These are phyloP conservation scores for Fraxinus anomala DNA, from an alignment of 257 asterid species.

Conservation along the genomic window DNA sequence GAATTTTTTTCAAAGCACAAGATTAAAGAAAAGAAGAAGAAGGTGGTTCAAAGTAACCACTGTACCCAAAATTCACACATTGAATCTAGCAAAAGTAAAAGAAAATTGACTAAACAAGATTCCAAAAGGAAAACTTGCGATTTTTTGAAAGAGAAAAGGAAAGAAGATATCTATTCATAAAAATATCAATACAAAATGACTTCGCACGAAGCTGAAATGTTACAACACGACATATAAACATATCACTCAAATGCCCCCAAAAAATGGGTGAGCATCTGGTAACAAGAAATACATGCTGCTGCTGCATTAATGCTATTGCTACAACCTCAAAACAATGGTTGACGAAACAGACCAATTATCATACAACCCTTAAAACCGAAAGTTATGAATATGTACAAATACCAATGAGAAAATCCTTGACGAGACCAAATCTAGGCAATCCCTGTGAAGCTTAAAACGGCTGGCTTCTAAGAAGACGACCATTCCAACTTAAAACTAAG, in stretches of 20 bases:
- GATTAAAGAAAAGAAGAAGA: neutral
- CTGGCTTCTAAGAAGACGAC: neutral
- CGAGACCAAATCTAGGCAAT: slow-evolving; percentile 9
- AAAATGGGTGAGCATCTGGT: neutral
- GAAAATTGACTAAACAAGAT: neutral
- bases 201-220: no score
- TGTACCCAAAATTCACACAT: neutral
- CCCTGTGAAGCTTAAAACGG: slow-evolving; percentile 6
- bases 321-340: slow-evolving; percentile 23
- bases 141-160: neutral
- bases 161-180: neutral
- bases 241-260: no score
- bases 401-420: slow-evolving; percentile 8
- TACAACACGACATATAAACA: no score
- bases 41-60: neutral
- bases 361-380: slow-evolving; percentile 6
- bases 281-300: slow-evolving; percentile 3
- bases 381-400: slow-evolving; percentile 23
- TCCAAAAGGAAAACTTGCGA: neutral
- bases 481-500: slow-evolving; percentile 3
- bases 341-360: slow-evolving; percentile 7
- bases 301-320: neutral
- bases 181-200: no score
- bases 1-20: neutral
- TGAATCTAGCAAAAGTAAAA: neutral